These are phyloP conservation scores for Annulohypoxylon moriforme DNA, from an alignment of 495 filamentous ascomycete genomes.

Conservation along the genomic window DNA sequence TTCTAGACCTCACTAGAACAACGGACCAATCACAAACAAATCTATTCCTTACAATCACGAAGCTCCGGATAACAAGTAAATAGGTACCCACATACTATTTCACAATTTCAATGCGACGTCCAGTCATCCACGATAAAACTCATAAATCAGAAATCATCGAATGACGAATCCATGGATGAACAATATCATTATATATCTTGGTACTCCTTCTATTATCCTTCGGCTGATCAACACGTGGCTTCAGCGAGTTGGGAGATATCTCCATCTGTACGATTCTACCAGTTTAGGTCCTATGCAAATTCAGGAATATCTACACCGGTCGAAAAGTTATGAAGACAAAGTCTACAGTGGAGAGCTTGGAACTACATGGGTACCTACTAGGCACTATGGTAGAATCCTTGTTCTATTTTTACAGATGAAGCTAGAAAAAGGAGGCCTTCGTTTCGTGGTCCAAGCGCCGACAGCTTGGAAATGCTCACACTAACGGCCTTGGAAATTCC, in stretches of 20 bases:
- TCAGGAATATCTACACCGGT: background rate
- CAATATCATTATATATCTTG: background rate
- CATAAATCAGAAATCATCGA: background rate
- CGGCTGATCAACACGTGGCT: background rate
- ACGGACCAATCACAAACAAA: conserved; percentile 14
- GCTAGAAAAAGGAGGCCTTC: conserved; percentile 7
- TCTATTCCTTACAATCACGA: background rate
- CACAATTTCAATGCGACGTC: conserved; percentile 19
- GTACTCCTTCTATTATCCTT: background rate
- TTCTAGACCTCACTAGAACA: conserved; percentile 10
- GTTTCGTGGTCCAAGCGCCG: conserved; percentile 4
- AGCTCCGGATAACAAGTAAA: conserved; percentile 9
- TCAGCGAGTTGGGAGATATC: background rate
- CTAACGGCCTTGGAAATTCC: background rate
- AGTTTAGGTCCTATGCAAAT: background rate
- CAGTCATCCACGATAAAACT: background rate
- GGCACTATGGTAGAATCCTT: background rate
- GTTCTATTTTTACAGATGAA: conserved; percentile 1
- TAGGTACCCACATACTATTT: conserved; percentile 30
- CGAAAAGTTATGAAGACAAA: background rate
- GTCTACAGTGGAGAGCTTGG: background rate
- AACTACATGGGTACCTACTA: no score
- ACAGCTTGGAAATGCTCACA: background rate
- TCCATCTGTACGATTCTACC: no score
- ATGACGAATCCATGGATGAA: background rate